Base-by-base conservation (phyloP, 164 flowering plant genomes). In the Stephania japonica region DNA sequence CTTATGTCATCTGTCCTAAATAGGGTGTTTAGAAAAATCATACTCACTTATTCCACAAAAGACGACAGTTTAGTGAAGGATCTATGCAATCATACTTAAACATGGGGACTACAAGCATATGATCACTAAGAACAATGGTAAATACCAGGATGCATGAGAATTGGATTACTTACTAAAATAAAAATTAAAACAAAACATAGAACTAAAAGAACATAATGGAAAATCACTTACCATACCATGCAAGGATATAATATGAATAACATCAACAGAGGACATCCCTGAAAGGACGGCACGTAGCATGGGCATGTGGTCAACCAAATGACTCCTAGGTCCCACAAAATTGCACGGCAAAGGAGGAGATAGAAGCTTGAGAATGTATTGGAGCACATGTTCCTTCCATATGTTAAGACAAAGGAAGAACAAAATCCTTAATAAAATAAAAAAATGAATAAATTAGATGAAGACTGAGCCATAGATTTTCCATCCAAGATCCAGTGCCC, bases 151-250 rank as follows among this genome's bases (percentile, higher is more conserved):
- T 41, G 16, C 2, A 10, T 7, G 49, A 26, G 2, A 67, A 67
- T 23, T 25, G 14, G 49, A 44, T 47, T 23, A 44, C 26, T 42
- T 19, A 69, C 8, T 18, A 56, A 41, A 72, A 62, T 53, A 42
- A 41, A 3, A 59, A 47, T 47, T 47, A 47, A 47, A 72, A 56
- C 9, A 59, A 59, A 38, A 7, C 16, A 27, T 11, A 32, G 13
- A 59, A 63, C n/a, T 8, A 26, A 12, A 70, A 49, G 56, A 67
- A n/a, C 14, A 2, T 9, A 53, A 43, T 23, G 49, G 49, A 10
- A n/a, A 25, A 64, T 75, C 26, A 79, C 95, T 75, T 87, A 95
- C 99, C 94, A 86, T 70, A 26, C 99, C 98, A 81, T 92, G 93
- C 79, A 92, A 81, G 72, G 97, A 88, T 67, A 94, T 81, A 38